Base-by-base conservation (phyloP, 2,329 filamentous ascomycete species). In the Diaporthe sp. region DNA sequence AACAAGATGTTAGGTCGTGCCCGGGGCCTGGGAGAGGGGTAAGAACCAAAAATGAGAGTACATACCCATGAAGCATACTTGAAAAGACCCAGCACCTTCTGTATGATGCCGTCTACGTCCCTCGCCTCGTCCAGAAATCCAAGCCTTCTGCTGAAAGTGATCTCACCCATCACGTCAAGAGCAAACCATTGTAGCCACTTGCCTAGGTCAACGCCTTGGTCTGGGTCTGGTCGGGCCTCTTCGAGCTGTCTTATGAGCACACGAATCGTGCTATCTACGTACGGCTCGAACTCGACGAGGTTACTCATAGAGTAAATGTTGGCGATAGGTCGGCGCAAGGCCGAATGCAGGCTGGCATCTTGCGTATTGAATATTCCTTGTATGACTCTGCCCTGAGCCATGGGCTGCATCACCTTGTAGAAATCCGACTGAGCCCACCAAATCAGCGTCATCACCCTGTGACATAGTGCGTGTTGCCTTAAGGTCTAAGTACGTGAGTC, bases 171-270 rank as follows among this genome's bases (percentile, higher is more conserved):
- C 12, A 70, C 51, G 35, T 70, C 68, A 25, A 70, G 44, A 30
- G 70, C 70, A 27, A 53, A 70, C 35, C 50, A 70, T 32, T 70
- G 66, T 4, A 70, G 66, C 66, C 66, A 70, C 15, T 17, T 39
- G 9, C 51, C 51, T 8, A 70, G 35, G 47, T 70, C 66, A 19
- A 70, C 13, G 35, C 15, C 44, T 53, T 50, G 35, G 66, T 37
- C 13, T 22, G 42, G 50, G 13, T n/a, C 42, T 30, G 51, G 17
- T 10, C 44, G 6, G 7, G 44, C 44, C 6, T 76, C 70, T 35
- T 81, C 78, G 17, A 82, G 73, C 22, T 80, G 75, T 27, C 66
- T 81, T 74, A 82, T 79, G 66, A 80, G 77, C 9, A 79, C 59
- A 6, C 70, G 25, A n/a, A 78, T 77, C 25, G 76, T 77, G 9